Base-by-base conservation (phyloP, 495 filamentous ascomycete species). In the Penicillium egyptiacum region DNA sequence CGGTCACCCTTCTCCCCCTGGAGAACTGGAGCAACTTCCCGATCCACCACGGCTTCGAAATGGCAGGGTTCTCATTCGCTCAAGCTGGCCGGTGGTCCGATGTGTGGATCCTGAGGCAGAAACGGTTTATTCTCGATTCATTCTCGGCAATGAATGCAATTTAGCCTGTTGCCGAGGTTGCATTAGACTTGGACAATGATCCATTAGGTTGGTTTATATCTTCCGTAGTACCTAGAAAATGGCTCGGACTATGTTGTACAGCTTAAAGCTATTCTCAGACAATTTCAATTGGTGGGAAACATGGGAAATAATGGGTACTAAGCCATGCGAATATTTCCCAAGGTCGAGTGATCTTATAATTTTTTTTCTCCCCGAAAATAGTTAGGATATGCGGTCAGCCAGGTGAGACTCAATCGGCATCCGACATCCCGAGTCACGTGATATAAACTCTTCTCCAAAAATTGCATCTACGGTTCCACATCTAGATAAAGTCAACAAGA, bases 41-140 rank as follows among this genome's bases (percentile, higher is more conserved):
- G 65, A 40, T 56, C 59, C 59, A 60, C 63, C 58, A 30, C 44
- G 59, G 62, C 60, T 66, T 53, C 58, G 65, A 68, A 68, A 68
- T 68, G 40, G 33, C 39, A 28, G n/a, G 20, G 11, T 35, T 56
- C 26, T 61, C 26, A 68, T 68, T 68, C 65, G 65, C 53, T 52
- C 51, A 25, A 33, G 19, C 39, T 30, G 42, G 22, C 46, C 20
- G 50, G 40, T 42, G 50, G 26, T 20, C 52, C 52, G 43, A 20
- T 37, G 23, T 40, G 54, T 56, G 45, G 54, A 50, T 56, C 54
- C 54, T 46, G 42, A 55, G 43, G 42, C 42, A 47, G 54, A 50
- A 35, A 42, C 45, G 45, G 54, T 41, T 26, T 33, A 41, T 40
- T 56, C n/a, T 49, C 54, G 54, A 50, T 6, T 28, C 25, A 19